Evolutionary conservation across 1,139 yeast species (phyloP), one percentile per base, ranked within the genome.

Genomic region (Zygosaccharomyces pseudobailii): DNA sequence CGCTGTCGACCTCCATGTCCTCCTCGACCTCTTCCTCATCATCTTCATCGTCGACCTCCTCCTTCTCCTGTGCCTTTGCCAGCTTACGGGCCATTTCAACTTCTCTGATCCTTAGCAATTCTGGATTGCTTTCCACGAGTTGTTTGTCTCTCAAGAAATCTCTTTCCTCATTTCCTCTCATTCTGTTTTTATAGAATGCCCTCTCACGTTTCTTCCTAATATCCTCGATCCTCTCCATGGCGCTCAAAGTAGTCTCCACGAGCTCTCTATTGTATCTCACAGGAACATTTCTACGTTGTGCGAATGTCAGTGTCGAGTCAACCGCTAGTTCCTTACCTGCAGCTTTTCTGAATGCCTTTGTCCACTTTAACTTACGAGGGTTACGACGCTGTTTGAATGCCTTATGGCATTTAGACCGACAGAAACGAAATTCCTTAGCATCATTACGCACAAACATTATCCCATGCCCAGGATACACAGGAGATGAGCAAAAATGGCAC

Each of bases 271-370:
- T 92, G 72, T 92, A 92, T 70, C 98, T 82, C 46, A 92, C 97
- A 39, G 98, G 99, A 47, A 92, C 95, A 65, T 94, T 90, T 76
- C 98, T 87, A 74, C 97, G 87, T 54, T 95, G 89, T 51, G 96
- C 96, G 70, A 94, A 92, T 1, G 97, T 87, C 65, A 92, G 79
- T 6, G 98, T 90, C 10, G 96, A 86, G 67, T 92, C 99, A 51
- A 92, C 97, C 42, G 95, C 97, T 76, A 92, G 80, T 69, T 92
- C 99, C 70, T 92, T 92, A 63, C 99, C 99, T 44, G 97, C 97
- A 52, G 97, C 96, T 71, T 92, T 92, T 74, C 99, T 84, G 79
- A 94, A 92, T 1, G 98, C 97, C 71, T 94, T 92, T 51, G 98
- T 92, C 98, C 98, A 92, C 73, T 80, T 85, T 71, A 90, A 83